Base-by-base conservation (phyloP, 176 grass and related monocot species). In the Bromus sterilis region DNA sequence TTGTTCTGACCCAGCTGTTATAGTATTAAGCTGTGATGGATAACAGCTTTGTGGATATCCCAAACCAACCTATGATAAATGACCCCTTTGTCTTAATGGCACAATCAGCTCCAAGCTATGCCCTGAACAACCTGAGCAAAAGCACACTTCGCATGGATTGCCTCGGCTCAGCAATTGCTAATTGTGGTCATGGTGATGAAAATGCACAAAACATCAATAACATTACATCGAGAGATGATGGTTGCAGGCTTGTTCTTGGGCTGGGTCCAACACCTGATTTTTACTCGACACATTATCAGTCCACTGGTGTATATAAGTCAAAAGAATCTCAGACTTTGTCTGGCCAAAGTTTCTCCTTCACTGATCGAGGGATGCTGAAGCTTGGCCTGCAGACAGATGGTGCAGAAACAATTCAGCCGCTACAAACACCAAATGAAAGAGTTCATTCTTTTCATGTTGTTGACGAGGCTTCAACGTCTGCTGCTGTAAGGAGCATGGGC, bases 391-490 rank as follows among this genome's bases (percentile, higher is more conserved):
- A 86, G 34, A 79, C 30, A 33, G 74, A 89, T 36, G 82, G 62
- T 80, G 31, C 83, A 56, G 80, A 89, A 82, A 55, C 61, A 72
- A 23, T 77, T 46, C 64, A 65, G 64, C 74, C 24, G 76, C 37
- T 71, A 32, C 80, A 75, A 64, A 13, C 66, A 60, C 24, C 66
- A 10, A 79, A 77, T 71, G 86, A 44, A 61, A 87, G 75, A 80
- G 9, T 78, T 58, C 51, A 82, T 58, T 78, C 55, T 66, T 63
- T 87, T 44, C 4, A 78, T 57, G 21, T 69, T 56, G 81, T 91
- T 82, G 89, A 94, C n/a, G 92, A 94, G 63, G 87, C 89, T 31
- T 91, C 92, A 37, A 91, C 92, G 66, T 94, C 89, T 66, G 87
- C 84, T 89, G 31, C 71, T 85, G 82, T 89, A 78, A 87, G 90